Base-by-base conservation (phyloP, 345 rosid species). In the Hibiscus trionum region DNA sequence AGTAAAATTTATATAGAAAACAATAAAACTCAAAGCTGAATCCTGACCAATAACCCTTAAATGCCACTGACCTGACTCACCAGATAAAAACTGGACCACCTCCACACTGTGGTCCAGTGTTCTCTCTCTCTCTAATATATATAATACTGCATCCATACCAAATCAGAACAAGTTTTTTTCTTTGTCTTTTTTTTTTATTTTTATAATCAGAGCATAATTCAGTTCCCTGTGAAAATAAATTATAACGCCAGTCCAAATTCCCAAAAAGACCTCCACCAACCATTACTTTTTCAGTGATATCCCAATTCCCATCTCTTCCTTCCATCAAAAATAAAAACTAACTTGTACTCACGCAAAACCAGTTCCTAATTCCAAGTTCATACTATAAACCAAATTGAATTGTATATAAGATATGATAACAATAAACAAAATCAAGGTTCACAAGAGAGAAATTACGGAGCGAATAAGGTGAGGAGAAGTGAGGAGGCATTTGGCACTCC, bases 401-500 rank as follows among this genome's bases (percentile, higher is more conserved):
- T 17, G 5, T 35, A 10, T 58, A 26, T 3, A 16, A 69, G 3
- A 8, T 2, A 33, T 42, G 11, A 11, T 0, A 37, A 71, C 44
- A n/a, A 12, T 0, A 39, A 71, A 60, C 26, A 16, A 46, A 59
- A 21, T 46, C 67, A 24, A 60, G 39, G n/a, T 47, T 71, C 21
- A 58, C 46, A 19, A 67, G 67, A 24, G 65, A 21, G 1, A 35
- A 1, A 44, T 46, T 72, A 73, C 80, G 66, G 77, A 44, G 78
- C 84, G 91, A 73, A 90, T 78, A 84, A 87, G 91, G 74, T 87
- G 85, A 77, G 93, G 85, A 61, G 90, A 88, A 19, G 86, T 81
- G 79, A 87, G 81, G 26, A 90, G 93, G 74, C 93, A 88, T 82
- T 87, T 87, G 83, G 96, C 91, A 75, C 93, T 88, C 93, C 96